A percentile compares a stretch with the other conserved stretches of the same genome.
phyloP scores from a whole-genome alignment of 352 stramenopile species.

The Globisporangium heterothallicum region DNA sequence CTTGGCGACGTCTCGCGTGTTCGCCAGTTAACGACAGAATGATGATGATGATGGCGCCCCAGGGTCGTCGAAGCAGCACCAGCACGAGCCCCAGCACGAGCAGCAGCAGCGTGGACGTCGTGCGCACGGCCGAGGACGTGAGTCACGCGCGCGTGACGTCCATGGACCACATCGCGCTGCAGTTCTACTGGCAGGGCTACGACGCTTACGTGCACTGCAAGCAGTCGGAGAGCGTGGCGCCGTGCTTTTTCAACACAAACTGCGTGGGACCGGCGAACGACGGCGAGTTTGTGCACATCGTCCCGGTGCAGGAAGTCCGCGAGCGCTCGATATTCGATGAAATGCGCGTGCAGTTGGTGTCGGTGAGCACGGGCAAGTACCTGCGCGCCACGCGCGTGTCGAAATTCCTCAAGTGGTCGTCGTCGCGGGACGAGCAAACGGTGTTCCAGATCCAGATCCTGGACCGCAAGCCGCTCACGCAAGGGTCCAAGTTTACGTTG shows the following conservation, averaged over 20 bases:
- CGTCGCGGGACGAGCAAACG: conserved; percentile 46
- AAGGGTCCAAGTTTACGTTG: conserved; percentile 50
- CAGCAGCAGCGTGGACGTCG: conserved; percentile 6
- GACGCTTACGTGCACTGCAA: conserved; percentile 50
- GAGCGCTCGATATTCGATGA: conserved; percentile 54
- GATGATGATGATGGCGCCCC: neutral
- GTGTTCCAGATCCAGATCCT: conserved; percentile 56
- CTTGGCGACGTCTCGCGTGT: neutral
- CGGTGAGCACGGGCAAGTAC: conserved; percentile 41
- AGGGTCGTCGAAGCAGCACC: neutral
- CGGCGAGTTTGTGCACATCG: conserved; percentile 49
- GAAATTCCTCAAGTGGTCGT: conserved; percentile 66
- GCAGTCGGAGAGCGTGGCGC: conserved; percentile 41
- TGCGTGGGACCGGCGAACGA: conserved; percentile 27
- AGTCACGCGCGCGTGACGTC: conserved; percentile 26
- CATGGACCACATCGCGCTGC: conserved; percentile 44
- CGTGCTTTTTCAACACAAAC: conserved; percentile 54
- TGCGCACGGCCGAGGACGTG: conserved; percentile 16
- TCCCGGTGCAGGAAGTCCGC: conserved; percentile 43
- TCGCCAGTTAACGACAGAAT: neutral
- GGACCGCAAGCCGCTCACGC: conserved; percentile 42
- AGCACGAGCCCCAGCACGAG: neutral
- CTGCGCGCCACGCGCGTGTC: conserved; percentile 53
- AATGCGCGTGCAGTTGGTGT: conserved; percentile 59
- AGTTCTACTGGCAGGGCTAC: conserved; percentile 69